phyloP scores from a whole-genome alignment of 192 early-diverging fungal species.

The Spizellomyces sp. region DNA sequence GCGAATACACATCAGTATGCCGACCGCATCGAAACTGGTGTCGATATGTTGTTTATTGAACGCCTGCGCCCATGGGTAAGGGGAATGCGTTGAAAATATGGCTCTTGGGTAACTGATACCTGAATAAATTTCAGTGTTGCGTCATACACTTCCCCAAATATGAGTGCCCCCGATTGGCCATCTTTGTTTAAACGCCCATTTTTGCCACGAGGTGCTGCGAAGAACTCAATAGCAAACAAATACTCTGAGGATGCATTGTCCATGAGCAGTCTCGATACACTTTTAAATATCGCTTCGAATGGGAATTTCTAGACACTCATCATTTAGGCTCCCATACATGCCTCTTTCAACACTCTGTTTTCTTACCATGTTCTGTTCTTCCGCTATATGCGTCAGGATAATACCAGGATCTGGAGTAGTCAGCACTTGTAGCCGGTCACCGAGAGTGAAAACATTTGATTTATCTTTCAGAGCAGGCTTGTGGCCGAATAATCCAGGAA shows the following conservation, averaged over 20 bases:
- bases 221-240: slow-evolving; percentile 89
- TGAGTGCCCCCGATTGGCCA: slow-evolving; percentile 34
- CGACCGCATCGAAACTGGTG: slow-evolving; percentile 82
- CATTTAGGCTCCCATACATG: background rate
- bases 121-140: slow-evolving; percentile 73
- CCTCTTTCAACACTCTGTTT: background rate
- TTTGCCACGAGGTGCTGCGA: slow-evolving; percentile 71
- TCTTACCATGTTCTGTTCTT: slow-evolving; percentile 69
- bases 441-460: slow-evolving; percentile 81
- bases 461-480: slow-evolving; percentile 79
- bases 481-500: slow-evolving; percentile 43
- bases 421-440: slow-evolving; percentile 78
- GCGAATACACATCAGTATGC: slow-evolving; percentile 86
- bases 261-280: slow-evolving; percentile 84
- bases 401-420: slow-evolving; percentile 78
- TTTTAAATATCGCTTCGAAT: slow-evolving; percentile 91
- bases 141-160: slow-evolving; percentile 91
- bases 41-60: slow-evolving; percentile 75
- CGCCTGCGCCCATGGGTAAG: slow-evolving; percentile 1
- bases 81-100: background rate
- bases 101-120: slow-evolving; percentile 32
- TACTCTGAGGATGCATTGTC: slow-evolving; percentile 97
- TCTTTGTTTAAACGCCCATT: slow-evolving; percentile 20
- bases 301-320: slow-evolving; percentile 57
- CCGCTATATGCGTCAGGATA: slow-evolving; percentile 79